Base-by-base conservation (phyloP, 1,139 yeast species). In the Eremothecium gossypii region DNA sequence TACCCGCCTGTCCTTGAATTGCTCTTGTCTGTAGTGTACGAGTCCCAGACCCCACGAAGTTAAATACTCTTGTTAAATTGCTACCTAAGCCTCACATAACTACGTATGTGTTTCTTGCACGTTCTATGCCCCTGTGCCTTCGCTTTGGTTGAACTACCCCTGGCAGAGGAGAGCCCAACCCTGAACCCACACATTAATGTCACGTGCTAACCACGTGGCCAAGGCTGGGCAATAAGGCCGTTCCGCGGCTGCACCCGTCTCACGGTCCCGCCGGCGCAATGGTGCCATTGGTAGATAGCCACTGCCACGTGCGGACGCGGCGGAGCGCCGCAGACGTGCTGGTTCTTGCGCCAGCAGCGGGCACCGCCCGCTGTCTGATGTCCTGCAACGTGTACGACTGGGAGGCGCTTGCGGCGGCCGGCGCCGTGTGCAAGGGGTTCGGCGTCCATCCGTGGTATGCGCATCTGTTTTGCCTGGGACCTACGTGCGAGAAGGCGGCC, bases 401-500 rank as follows among this genome's bases (percentile, higher is more conserved):
- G 40, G 63, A 64, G 40, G 51, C 54, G 2, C 49, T 27, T n/a
- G 20, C 40, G 20, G 20, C n/a, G 12, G 6, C 13, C 3, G 6
- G 11, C 5, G 4, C 13, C n/a, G 29, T 49, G 1, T 81, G 91
- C n/a, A 41, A 35, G 0, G 77, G 80, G 41, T 80, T 79, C 58
- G 98, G 97, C 0, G 68, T 85, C 4, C 97, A 91, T 60, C 97
- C 97, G 0, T 89, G 96, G 96, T 86, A 75, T 55, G 64, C 77
- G 2, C 95, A 89, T 60, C 53, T 80, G 27, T 79, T 77, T 48
- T 66, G 74, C 8, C 50, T 62, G 7, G 60, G 52, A 0, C 55
- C 50, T 1, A 45, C 4, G n/a, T n/a, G 20, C n/a, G 8, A 42
- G 9, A 46, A 30, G 45, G 47, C 20, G 42, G 69, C 54, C 55